Evolutionary conservation across 495 filamentous ascomycete genomes (phyloP).

Genomic region (Clohesyomyces aquaticus): DNA sequence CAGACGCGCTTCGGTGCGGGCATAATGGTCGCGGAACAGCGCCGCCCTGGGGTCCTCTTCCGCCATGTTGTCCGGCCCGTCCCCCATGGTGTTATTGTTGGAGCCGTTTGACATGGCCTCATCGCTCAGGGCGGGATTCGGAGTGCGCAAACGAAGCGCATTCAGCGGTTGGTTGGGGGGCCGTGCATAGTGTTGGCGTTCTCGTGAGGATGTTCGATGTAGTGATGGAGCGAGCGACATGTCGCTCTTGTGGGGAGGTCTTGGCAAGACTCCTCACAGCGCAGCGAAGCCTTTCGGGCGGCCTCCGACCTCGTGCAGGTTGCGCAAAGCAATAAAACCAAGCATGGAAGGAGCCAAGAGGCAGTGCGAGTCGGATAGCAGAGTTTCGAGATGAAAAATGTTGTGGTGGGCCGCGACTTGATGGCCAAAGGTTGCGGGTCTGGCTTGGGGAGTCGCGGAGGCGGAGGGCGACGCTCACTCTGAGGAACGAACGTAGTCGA

Average conservation of each 20-base stretch:
- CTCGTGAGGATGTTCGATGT: slow-evolving; percentile 40
- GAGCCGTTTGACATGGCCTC: slow-evolving; percentile 41
- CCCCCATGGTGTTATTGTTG: slow-evolving; percentile 37
- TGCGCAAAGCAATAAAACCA: slow-evolving; percentile 30
- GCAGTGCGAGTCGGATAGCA: slow-evolving; percentile 19
- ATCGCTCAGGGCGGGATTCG: slow-evolving; percentile 42
- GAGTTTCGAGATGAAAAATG: slow-evolving; percentile 43
- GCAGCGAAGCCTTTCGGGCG: slow-evolving; percentile 37
- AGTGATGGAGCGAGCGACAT: slow-evolving; percentile 34
- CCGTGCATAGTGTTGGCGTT: slow-evolving; percentile 39
- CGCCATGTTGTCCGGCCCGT: slow-evolving; percentile 39
- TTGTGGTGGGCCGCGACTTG: slow-evolving; percentile 20
- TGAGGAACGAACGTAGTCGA: not conserved
- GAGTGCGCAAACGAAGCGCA: slow-evolving; percentile 41
- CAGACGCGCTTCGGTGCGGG: slow-evolving; percentile 63
- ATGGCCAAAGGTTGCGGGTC: slow-evolving; percentile 19
- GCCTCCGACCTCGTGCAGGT: slow-evolving; percentile 43
- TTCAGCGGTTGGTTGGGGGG: slow-evolving; percentile 26
- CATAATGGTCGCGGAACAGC: slow-evolving; percentile 64
- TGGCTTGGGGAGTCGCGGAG: slow-evolving; percentile 12
- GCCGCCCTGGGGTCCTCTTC: slow-evolving; percentile 70
- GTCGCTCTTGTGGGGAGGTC: slow-evolving; percentile 30
- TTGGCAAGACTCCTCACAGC: slow-evolving; percentile 33
- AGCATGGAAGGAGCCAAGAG: slow-evolving; percentile 38
- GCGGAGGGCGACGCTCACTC: not conserved